Percentiles rank a stretch among this genome's conserved stretches.
Conservation (phyloP, 148 eudicot species). For the Silene uniflora region DNA sequence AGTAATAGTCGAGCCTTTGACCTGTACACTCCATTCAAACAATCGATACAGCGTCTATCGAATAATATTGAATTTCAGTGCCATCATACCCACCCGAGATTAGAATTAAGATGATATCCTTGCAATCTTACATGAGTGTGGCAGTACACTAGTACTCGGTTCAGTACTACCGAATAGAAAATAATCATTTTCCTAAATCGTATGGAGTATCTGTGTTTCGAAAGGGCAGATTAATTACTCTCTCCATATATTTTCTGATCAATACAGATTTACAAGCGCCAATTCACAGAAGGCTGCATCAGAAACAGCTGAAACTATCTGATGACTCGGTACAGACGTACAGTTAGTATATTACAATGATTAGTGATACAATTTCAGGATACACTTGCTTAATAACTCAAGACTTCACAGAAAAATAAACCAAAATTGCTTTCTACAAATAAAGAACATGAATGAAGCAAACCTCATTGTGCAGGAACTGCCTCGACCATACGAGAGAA, state of each 20-base stretch:
- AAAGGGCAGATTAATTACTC: too few relatives aligned
- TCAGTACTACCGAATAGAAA: too few relatives aligned
- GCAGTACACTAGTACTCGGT: too few relatives aligned
- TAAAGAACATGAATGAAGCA: conserved; percentile 22
- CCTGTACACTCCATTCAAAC: too few relatives aligned
- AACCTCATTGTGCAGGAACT: conserved; percentile 58
- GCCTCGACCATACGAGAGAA: conserved; percentile 84
- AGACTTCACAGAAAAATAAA: conserved; percentile 26
- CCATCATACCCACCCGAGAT: too few relatives aligned
- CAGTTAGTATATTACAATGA: conserved; percentile 16
- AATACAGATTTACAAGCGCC: neutral
- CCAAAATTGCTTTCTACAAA: conserved; percentile 24
- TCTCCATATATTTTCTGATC: neutral
- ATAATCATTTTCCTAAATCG: too few relatives aligned
- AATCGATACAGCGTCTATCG: too few relatives aligned
- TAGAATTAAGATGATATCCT: too few relatives aligned
- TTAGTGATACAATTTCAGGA: conserved; percentile 10
- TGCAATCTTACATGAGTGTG: too few relatives aligned
- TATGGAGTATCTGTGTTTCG: too few relatives aligned
- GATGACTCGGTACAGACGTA: neutral
- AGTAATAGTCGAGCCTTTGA: too few relatives aligned
- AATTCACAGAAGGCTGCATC: neutral
- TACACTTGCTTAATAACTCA: conserved; percentile 28
- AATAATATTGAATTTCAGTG: too few relatives aligned
- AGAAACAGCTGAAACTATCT: neutral